Base-by-base conservation (phyloP, 31 red algal genomes). In the Porphyra umbilicalis region DNA sequence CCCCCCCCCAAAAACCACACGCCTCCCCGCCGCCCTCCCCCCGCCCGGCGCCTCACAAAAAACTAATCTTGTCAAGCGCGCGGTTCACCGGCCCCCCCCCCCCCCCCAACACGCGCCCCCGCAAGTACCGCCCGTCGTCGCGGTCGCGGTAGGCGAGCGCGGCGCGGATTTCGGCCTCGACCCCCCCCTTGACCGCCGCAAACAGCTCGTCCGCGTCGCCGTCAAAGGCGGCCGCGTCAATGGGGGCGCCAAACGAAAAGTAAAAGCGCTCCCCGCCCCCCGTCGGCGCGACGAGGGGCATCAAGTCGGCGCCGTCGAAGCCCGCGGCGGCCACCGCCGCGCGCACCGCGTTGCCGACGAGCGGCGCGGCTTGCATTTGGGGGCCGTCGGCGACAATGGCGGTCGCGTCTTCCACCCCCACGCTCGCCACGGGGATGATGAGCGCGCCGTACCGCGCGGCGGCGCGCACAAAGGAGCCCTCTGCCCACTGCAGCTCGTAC, bases 401-500 rank as follows among this genome's bases (percentile, higher is more conserved):
- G 18, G 91, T 81, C 9, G 85, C 79, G 76, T 95, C 92, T 31
- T 96, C 94, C n/a, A 91, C 84, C 34, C 94, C 94, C 15, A 81
- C 75, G 10, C 82, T 44, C 38, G 90, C 84, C 79, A 96, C 94
- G 7, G 94, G 94, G 67, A 96, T 87, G 68, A 96, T 96, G 57
- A 85, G 33, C 18, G 90, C 94, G 44, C 83, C 87, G 67, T 87
- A 85, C 40, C 86, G 85, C 7, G 88, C 81, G 10, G 90, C 91
- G 15, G 85, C 57, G 34, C 94, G 84, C 16, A 96, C 71, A 90
- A 96, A 96, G 35, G 94, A 92, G 9, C 75, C 79, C 11, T 93
- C 76, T 4, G 77, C 32, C 75, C 76, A 67, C 91, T 91, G 94
- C 15, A 83, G 75, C 18, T 90, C 37, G 16, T 36, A 75, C 75